phyloP scores from a whole-genome alignment of 2,329 filamentous ascomycete species.

The Biscogniauxia mediterranea region DNA sequence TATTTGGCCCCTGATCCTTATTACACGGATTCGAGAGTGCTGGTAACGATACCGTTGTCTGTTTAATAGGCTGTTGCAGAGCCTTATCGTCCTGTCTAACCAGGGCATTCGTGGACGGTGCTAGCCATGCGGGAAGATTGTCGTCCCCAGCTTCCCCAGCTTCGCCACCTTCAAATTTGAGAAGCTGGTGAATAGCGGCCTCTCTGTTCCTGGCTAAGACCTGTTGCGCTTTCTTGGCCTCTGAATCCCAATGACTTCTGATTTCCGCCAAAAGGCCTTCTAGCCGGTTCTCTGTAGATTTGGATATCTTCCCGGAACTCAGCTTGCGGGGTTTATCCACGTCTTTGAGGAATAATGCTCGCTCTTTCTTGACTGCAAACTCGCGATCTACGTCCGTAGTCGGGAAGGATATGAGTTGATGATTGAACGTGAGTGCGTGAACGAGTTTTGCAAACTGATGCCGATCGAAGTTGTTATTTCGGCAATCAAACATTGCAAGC shows the following conservation, averaged over 20 bases:
- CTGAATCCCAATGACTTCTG: constrained; percentile 26
- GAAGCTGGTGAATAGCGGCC: constrained; percentile 15
- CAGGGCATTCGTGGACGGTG: neutral
- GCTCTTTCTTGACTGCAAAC: constrained; percentile 29
- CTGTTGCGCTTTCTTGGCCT: constrained; percentile 20
- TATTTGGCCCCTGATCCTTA: neutral
- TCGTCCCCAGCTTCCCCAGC: constrained; percentile 21
- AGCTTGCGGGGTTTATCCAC: constrained; percentile 15
- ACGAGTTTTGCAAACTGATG: constrained; percentile 31
- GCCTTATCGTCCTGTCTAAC: neutral
- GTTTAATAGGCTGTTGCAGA: neutral
- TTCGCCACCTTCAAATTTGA: constrained; percentile 23
- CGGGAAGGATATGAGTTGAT: constrained; percentile 32
- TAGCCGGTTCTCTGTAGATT: constrained; percentile 26
- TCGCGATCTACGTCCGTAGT: constrained; percentile 25
- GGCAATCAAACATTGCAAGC: constrained; percentile 53
- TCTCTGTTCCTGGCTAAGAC: constrained; percentile 25
- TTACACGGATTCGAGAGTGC: neutral
- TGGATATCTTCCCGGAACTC: constrained; percentile 19
- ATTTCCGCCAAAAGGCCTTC: constrained; percentile 25
- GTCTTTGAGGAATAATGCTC: constrained; percentile 19
- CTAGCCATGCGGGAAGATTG: constrained; percentile 23
- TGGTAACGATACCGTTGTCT: neutral
- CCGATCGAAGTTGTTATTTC: constrained; percentile 52
- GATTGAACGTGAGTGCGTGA: constrained; percentile 29